Base-by-base conservation (phyloP, 179 eudicot genomes). In the Silene coronaria region DNA sequence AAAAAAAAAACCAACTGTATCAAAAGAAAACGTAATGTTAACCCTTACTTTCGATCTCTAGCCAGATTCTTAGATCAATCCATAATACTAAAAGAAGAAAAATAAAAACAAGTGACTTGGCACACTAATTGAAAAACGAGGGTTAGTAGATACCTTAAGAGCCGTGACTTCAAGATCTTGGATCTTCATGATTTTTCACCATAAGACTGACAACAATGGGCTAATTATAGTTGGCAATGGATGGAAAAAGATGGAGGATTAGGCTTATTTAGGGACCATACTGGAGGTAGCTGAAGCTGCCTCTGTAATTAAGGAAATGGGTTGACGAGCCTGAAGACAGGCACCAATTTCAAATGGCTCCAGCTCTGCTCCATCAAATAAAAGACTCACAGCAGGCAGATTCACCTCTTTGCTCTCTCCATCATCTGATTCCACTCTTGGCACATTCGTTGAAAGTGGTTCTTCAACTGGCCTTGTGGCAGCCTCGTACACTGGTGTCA, bases 311-410 rank as follows among this genome's bases (percentile, higher is more conserved):
- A 95, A 87, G 75, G 85, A 83, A 58, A 93, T 90, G 36, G 99
- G 95, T 82, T 86, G 97, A 75, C 97, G 96, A 80, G 97, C 99
- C 89, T 95, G 99, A 17, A 92, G 88, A 76, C 96, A 92, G 77
- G 99, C 97, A 74, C 95, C 89, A 42, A 95, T 89, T 64, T 95
- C 99, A 70, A 92, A 95, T 23, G 97, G 93, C 26, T 84, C 88
- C 84, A 95, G 78, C 80, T 86, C 91, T 53, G 89, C 88, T 73
- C 99, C 99, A 76, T 95, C 97, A 80, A 90, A 95, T 30, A 95
- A 83, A 70, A 95, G 99, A 84, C 88, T 88, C 68, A 95, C 96
- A 72, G 97, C 97, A 23, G 99, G 99, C 70, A 90, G 86, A 74
- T 81, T 75, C 73, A 89, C 95, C 76, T 95, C 99, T 80, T 80